A percentile compares a stretch with the other conserved stretches of the same genome.
These are phyloP conservation scores for Limnanthes douglasii DNA, from an alignment of 345 rosid species.

Conservation along the genomic window DNA sequence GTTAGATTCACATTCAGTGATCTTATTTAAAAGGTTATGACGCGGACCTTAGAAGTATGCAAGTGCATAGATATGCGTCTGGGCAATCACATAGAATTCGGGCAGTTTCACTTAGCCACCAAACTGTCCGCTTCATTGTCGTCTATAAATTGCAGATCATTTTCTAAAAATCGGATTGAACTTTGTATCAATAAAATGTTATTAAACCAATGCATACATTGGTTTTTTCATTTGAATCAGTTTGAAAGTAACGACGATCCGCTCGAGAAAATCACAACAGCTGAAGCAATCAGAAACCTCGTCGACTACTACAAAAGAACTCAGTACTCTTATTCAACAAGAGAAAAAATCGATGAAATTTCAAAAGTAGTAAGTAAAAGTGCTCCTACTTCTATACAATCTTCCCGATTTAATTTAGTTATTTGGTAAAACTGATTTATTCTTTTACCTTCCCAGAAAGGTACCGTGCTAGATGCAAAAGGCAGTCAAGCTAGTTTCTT, in stretches of 20 bases:
- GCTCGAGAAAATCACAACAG: slow-evolving; percentile 68
- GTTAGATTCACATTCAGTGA: too few relatives aligned
- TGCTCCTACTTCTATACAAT: background rate
- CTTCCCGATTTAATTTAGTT: background rate
- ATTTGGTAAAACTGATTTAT: background rate
- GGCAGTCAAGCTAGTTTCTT: slow-evolving; percentile 96
- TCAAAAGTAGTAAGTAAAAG: slow-evolving; percentile 60
- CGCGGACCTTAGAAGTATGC: too few relatives aligned
- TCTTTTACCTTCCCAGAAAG: slow-evolving; percentile 42
- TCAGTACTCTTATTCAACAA: slow-evolving; percentile 42
- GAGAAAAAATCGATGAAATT: slow-evolving; percentile 63
- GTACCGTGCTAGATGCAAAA: slow-evolving; percentile 77
- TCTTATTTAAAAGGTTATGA: too few relatives aligned
- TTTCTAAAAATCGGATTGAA: background rate
- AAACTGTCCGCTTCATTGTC: too few relatives aligned
- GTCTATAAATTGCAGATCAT: slow-evolving; percentile 4
- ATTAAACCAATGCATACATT: slow-evolving; percentile 3
- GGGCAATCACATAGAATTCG: too few relatives aligned
- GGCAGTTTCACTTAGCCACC: too few relatives aligned
- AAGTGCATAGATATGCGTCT: too few relatives aligned
- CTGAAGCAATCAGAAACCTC: slow-evolving; percentile 59
- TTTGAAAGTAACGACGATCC: slow-evolving; percentile 66
- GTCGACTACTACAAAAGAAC: slow-evolving; percentile 55
- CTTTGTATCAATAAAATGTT: background rate
- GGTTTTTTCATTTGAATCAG: slow-evolving; percentile 20